phyloP scores from a whole-genome alignment of 768 basidiomycete genomes.

The Boletus subparvulus region DNA sequence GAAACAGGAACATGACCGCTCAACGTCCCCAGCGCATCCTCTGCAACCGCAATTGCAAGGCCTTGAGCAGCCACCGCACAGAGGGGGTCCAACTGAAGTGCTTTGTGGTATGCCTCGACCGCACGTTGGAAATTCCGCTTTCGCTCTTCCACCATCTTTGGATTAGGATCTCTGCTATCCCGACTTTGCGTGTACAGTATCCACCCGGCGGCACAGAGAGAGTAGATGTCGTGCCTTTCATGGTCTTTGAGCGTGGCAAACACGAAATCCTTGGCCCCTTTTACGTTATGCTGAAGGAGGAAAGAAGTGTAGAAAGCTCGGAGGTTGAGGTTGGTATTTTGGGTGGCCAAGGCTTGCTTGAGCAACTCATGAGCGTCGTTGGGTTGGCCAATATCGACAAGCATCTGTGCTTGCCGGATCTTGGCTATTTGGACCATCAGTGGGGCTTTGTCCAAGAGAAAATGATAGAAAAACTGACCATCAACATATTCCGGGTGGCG shows the following conservation, averaged over 20 bases:
- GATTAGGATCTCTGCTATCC: constrained; percentile 69
- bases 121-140: constrained; percentile 74
- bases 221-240: constrained; percentile 87
- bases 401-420: constrained; percentile 84
- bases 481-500: constrained; percentile 96
- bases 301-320: constrained; percentile 94
- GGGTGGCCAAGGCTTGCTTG: constrained; percentile 84
- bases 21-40: constrained; percentile 78
- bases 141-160: constrained; percentile 58
- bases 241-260: constrained; percentile 82
- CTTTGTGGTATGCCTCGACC: constrained; percentile 93
- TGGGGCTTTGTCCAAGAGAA: neutral
- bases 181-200: constrained; percentile 83
- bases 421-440: constrained; percentile 61
- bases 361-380: constrained; percentile 85
- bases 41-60: constrained; percentile 89
- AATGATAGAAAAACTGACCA: constrained; percentile 52
- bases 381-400: constrained; percentile 62
- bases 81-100: constrained; percentile 74
- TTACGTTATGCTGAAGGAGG: constrained; percentile 75
- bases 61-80: constrained; percentile 96
- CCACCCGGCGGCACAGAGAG: constrained; percentile 86
- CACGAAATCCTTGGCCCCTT: constrained; percentile 86
- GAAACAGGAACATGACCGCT: constrained; percentile 51
- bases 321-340: constrained; percentile 76